phyloP scores from a whole-genome alignment of 768 basidiomycete genomes.

The Tylopilus vinaceipallidus region DNA sequence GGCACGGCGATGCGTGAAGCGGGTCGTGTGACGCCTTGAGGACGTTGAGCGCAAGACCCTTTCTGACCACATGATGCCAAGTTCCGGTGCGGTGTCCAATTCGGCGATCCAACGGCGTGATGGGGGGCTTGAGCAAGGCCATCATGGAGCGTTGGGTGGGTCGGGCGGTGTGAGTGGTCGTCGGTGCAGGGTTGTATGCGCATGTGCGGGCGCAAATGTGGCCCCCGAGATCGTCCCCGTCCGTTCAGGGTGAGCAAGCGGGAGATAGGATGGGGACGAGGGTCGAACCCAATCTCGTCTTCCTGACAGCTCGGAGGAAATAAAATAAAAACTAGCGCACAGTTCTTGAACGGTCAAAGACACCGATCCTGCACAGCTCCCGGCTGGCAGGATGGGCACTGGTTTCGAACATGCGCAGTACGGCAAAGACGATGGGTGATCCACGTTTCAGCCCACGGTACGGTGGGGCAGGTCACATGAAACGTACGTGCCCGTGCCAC shows the following conservation, averaged over 20 bases:
- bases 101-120: slow-evolving; percentile 4
- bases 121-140: not conserved
- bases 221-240: not conserved
- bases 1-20: not conserved
- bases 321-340: not conserved
- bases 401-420: not conserved
- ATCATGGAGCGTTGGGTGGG: not conserved
- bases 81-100: slow-evolving; percentile 4
- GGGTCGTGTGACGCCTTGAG: not conserved
- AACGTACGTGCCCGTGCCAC: not conserved
- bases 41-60: not conserved
- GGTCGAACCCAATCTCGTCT: not conserved
- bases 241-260: not conserved
- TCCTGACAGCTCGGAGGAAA: not conserved
- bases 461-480: not conserved
- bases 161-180: not conserved
- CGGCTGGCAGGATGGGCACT: not conserved
- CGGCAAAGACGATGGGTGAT: not conserved
- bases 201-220: not conserved
- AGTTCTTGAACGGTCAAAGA: not conserved
- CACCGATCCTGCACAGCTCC: not conserved
- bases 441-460: not conserved
- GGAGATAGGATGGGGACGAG: not conserved
- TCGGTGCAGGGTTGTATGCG: not conserved
- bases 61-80: not conserved